Percentiles rank a stretch among this genome's conserved stretches.
These are phyloP conservation scores for Bremia lactucae DNA, from an alignment of 352 stramenopile species.

Conservation along the genomic window DNA sequence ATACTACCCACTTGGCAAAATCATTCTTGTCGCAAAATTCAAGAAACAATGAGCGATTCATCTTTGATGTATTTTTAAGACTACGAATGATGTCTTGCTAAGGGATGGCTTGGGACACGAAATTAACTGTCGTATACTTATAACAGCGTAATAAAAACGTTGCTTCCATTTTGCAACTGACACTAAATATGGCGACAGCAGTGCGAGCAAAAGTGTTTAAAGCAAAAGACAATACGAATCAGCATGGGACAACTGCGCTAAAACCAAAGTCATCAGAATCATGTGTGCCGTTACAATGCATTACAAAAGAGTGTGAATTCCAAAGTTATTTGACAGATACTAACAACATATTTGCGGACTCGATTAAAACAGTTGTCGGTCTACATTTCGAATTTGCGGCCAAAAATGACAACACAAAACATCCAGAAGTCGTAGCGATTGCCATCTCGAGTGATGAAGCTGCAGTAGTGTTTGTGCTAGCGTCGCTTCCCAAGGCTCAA, in stretches of 20 bases:
- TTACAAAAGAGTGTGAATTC: constrained; percentile 4
- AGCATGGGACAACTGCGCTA: background rate
- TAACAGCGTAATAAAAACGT: too few relatives aligned
- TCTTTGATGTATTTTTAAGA: constrained; percentile 4
- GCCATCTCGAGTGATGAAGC: constrained; percentile 5
- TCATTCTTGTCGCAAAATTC: constrained; percentile 22
- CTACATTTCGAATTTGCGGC: constrained; percentile 13
- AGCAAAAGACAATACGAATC: background rate
- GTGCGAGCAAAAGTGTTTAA: background rate
- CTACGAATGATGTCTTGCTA: constrained; percentile 1
- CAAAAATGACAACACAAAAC: background rate
- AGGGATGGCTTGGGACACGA: constrained; percentile 4
- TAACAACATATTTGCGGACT: constrained; percentile 1
- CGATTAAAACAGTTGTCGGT: constrained; percentile 3
- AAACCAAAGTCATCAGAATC: background rate
- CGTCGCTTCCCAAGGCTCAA: constrained; percentile 4
- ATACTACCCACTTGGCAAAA: constrained; percentile 25
- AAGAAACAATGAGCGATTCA: constrained; percentile 12
- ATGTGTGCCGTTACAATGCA: background rate
- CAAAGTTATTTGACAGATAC: constrained; percentile 12
- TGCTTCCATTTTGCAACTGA: constrained; percentile 2
- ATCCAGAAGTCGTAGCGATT: constrained; percentile 7
- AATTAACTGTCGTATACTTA: constrained; percentile 2
- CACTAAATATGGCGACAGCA: constrained; percentile 1
- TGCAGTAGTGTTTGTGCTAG: constrained; percentile 9